Evolutionary conservation across 192 early-diverging fungal species (phyloP), one percentile per base, ranked within the genome.

Genomic region (Gigaspora rosea): DNA sequence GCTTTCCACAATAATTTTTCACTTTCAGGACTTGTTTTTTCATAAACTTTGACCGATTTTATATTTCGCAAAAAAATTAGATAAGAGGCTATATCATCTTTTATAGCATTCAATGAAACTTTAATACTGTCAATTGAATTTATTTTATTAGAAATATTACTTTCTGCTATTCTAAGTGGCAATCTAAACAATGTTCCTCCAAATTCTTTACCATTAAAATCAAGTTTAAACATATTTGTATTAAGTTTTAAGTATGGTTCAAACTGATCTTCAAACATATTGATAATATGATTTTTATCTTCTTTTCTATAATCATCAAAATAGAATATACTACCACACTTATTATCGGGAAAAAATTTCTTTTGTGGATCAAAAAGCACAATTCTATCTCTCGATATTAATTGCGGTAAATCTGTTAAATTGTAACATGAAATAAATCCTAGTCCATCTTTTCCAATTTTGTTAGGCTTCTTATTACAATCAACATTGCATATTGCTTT

Each of bases 381-480:
- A 20, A 81, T 66, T 49, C 79, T 35, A 7, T 52, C 49, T 36
- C 80, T 77, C 11, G 80, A 81, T 22, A 81, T 71, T 46, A 83
- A 49, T n/a, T 77, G 78, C 0, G 82, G 82, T 18, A 83, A 75
- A 54, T 83, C 82, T 2, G 80, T 81, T 27, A 81, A 32, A 41
- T 83, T 80, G 59, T 79, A 83, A 8, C 58, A 75, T 41, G 54
- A 66, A 35, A 78, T 76, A 48, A 83, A 83, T 2, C 82, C 82
- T 11, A 71, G 64, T 4, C 82, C 82, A 46, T 78, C 68, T 8
- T 73, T 76, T 16, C 82, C 82, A 15, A 83, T 81, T 47, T 78
- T 80, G 3, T 62, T 63, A 0, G 27, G 27, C 27, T 27, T 27
- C 27, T 27, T 64, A 36, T 27, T 80, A 65, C 4, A 69, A 41